Percentiles rank a stretch among this genome's conserved stretches.
Evolutionary conservation across 139 green algal species (phyloP).

Genomic region (Coccomyxa sp.): DNA sequence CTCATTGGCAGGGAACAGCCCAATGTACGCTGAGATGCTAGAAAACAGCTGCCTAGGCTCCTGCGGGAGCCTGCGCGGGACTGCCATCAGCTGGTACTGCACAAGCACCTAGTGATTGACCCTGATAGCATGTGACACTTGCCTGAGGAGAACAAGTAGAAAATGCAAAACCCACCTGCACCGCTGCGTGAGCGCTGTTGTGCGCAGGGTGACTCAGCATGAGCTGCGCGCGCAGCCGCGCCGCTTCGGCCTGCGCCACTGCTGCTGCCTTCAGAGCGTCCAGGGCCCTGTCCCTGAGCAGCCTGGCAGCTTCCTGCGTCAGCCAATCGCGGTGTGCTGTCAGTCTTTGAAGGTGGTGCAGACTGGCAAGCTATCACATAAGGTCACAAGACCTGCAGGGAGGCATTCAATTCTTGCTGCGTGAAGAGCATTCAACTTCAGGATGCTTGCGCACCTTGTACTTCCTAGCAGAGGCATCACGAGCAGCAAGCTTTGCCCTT

Average conservation of each 20-base stretch:
- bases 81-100: background rate
- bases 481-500: conserved; percentile 23
- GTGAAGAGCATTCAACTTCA: background rate
- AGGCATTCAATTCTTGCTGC: background rate
- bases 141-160: background rate
- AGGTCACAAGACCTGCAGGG: background rate
- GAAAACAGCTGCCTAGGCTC: background rate
- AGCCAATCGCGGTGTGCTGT: background rate
- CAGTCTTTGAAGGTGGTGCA: background rate
- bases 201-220: background rate
- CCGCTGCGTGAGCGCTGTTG: background rate
- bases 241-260: background rate
- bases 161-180: background rate
- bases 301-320: background rate
- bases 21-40: background rate
- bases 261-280: background rate
- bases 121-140: background rate
- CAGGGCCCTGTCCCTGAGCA: background rate
- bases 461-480: conserved; percentile 39
- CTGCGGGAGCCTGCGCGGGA: background rate
- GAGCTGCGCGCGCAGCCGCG: background rate
- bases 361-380: background rate
- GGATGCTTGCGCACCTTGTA: conserved; percentile 40
- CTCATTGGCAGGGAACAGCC: too few species aligned
- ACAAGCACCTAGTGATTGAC: background rate